phyloP scores from a whole-genome alignment of 2,329 filamentous ascomycete genomes.

The Hypoxylon sp. region DNA sequence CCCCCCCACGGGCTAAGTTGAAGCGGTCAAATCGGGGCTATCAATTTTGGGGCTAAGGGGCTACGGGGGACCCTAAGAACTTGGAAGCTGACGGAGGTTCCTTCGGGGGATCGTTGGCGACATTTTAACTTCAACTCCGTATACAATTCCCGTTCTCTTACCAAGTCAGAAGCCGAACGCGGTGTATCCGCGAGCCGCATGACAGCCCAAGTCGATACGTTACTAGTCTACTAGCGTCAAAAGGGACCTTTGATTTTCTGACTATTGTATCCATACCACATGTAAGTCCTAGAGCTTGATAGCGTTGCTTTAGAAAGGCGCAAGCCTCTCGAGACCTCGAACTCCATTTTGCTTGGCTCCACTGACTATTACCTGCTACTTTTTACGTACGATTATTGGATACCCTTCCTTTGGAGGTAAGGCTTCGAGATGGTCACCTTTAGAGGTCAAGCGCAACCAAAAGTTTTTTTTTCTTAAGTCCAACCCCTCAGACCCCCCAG shows the following conservation, averaged over 20 bases:
- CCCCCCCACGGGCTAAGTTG: constrained; percentile 12
- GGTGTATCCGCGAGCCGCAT: constrained; percentile 32
- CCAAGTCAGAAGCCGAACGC: constrained; percentile 24
- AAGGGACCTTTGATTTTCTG: constrained; percentile 7
- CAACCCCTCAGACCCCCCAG: constrained; percentile 4
- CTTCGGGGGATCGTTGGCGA: constrained; percentile 14
- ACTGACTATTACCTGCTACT: not conserved
- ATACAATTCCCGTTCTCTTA: constrained; percentile 5
- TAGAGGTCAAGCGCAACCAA: constrained; percentile 46
- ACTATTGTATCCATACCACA: not conserved
- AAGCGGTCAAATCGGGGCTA: constrained; percentile 29
- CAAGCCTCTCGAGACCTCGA: constrained; percentile 26
- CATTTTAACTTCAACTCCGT: constrained; percentile 17
- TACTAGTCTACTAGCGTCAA: constrained; percentile 10
- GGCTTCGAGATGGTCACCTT: constrained; percentile 42
- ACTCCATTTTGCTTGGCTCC: constrained; percentile 22
- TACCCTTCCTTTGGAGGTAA: constrained; percentile 41
- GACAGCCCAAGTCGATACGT: constrained; percentile 16
- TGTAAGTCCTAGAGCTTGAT: constrained; percentile 11
- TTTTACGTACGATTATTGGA: constrained; percentile 41
- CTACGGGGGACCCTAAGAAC: not conserved
- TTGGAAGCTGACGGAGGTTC: constrained; percentile 21
- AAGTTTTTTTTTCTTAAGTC: constrained; percentile 23
- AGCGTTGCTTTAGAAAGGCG: constrained; percentile 18
- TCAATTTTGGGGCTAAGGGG: constrained; percentile 12